A percentile compares a stretch with the other conserved stretches of the same genome.
Conservation (phyloP, 352 stramenopile species). For the Nothophytophthora sp. region DNA sequence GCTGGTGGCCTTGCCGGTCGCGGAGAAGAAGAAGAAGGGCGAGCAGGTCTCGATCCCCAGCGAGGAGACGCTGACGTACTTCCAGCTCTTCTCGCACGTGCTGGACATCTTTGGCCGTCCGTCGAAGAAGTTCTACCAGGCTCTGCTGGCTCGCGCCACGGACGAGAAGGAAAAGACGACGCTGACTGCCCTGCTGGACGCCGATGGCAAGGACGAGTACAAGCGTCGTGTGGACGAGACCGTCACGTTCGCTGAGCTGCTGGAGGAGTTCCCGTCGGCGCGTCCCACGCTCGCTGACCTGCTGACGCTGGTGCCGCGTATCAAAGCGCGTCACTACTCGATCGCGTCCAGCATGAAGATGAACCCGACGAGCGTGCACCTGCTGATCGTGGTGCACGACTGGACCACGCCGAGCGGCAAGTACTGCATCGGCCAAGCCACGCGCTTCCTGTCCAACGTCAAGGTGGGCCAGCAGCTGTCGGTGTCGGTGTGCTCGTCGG, state of each 20-base stretch:
- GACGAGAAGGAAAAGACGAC: constrained; percentile 74
- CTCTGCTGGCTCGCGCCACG: constrained; percentile 57
- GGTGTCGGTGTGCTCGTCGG: constrained; percentile 71
- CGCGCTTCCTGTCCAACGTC: constrained; percentile 55
- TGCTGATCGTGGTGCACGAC: constrained; percentile 87
- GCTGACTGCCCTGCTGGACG: constrained; percentile 47
- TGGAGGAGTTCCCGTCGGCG: constrained; percentile 75
- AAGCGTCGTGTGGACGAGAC: constrained; percentile 81
- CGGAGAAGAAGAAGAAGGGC: constrained; percentile 58
- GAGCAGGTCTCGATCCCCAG: constrained; percentile 24
- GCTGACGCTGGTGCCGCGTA: constrained; percentile 71
- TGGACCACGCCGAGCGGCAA: constrained; percentile 80
- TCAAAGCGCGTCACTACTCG: constrained; percentile 91
- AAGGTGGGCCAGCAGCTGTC: constrained; percentile 55
- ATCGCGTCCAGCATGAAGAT: constrained; percentile 91
- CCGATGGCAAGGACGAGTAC: constrained; percentile 84
- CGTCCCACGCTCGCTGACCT: constrained; percentile 67
- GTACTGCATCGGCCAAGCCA: constrained; percentile 68
- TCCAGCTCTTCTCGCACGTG: constrained; percentile 82
- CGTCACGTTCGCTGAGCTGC: constrained; percentile 73
- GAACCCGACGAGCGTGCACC: constrained; percentile 79
- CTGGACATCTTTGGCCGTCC: constrained; percentile 84
- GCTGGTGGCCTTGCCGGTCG: constrained; percentile 66
- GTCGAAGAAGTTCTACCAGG: constrained; percentile 86
- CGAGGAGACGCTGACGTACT: constrained; percentile 75